Evolutionary conservation across 106 monocot species (phyloP), one percentile per base, ranked within the genome.

Genomic region (Vanilla planifolia): DNA sequence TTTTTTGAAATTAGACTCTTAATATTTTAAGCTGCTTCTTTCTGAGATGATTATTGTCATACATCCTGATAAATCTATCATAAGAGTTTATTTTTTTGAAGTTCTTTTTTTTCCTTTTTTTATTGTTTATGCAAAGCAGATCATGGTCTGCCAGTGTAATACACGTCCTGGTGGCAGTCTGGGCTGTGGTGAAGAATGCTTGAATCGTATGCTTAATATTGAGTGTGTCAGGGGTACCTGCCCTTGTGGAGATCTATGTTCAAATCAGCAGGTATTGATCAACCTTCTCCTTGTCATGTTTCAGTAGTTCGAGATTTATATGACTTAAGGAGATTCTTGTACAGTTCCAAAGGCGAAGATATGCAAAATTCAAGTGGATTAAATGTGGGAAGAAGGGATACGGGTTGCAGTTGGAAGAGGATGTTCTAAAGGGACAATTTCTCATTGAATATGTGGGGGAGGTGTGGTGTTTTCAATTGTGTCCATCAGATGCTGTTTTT

Each of bases 381-480:
- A 75, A 64, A 37, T 88, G 75, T 68, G 96, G 91, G 15, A 98
- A 98, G 69, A 98, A 98, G 70, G 96, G 96, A 7, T 72, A 70
- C 75, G 96, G 96, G 1, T 53, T 98, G 35, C 79, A 92, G 52
- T 64, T 82, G 55, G 74, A 67, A 17, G 77, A 92, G 84, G 66
- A 72, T 75, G 82, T 73, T 48, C 67, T 67, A 39, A 34, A 64
- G 61, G 96, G 96, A 39, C 62, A 78, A 53, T 98, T 98, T 77
- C 87, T 98, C 30, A 92, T 98, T 75, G 96, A 98, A 88, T 98
- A 98, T 77, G 91, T 98, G 69, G 96, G 96, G 45, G 96, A 98
- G 87, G 96, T 98, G 74, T 44, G 46, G 13, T 56, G 34, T 11
- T 15, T 51, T 32, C n/a, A n/a, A n/a, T n/a, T n/a, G n/a, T n/a